A percentile compares a stretch with the other conserved stretches of the same genome.
Conservation (phyloP, 345 rosid genomes). For the Pugionium cornutum region DNA sequence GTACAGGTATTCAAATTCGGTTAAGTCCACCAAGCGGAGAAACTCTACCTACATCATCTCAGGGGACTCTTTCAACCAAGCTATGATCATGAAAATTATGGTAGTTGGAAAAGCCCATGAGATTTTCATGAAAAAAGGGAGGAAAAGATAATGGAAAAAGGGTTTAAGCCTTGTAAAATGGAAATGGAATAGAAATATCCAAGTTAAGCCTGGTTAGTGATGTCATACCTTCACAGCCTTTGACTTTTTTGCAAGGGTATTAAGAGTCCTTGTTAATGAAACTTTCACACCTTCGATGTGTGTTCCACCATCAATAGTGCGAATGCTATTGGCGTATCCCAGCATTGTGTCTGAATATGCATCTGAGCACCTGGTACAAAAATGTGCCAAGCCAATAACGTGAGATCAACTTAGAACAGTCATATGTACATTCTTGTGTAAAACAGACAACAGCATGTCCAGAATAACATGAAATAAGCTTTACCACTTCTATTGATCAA, state of each 20-base stretch:
- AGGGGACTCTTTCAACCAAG: conserved; percentile 11
- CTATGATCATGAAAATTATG: neutral
- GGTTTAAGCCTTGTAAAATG: neutral
- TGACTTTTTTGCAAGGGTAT: conserved; percentile 81
- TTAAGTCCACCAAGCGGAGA: neutral
- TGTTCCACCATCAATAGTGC: conserved; percentile 96
- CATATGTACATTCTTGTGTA: conserved; percentile 1
- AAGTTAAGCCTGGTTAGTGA: conserved; percentile 23
- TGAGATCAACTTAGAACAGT: conserved; percentile 3
- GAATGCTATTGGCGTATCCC: conserved; percentile 97
- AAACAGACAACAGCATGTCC: conserved; percentile 8
- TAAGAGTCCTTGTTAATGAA: conserved; percentile 88
- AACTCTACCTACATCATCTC: conserved; percentile 3
- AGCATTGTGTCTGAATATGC: conserved; percentile 94
- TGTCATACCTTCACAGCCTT: conserved; percentile 73
- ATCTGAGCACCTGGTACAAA: conserved; percentile 78
- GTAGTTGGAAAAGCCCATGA: neutral
- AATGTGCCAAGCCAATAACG: conserved; percentile 27
- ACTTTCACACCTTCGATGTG: conserved; percentile 93
- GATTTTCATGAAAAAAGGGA: neutral
- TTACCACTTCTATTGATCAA: conserved; percentile 8
- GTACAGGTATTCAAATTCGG: neutral
- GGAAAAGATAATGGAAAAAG: neutral
- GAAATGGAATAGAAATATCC: conserved; percentile 7
- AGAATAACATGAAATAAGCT: conserved; percentile 9